Base-by-base conservation (phyloP, 768 basidiomycete species). In the Rossbeevera mucosa region DNA sequence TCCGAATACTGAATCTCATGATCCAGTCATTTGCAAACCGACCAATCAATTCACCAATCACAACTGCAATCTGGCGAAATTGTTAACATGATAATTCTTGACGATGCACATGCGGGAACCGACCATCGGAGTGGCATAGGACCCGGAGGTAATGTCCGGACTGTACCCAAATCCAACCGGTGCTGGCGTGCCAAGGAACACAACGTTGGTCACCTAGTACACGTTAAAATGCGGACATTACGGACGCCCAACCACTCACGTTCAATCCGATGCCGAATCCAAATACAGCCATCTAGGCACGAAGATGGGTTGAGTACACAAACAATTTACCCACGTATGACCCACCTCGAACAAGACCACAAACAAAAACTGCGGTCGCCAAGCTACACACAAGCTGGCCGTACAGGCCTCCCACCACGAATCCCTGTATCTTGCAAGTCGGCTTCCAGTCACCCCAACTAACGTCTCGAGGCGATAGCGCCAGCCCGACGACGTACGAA, bases 11-110 rank as follows among this genome's bases (percentile, higher is more conserved):
- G 16, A 65, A 22, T 47, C 71, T 68, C 64, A 79, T 76, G 30
- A 80, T 72, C 63, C 69, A 69, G 47, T 82, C 80, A 51, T 82
- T 81, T 43, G 71, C 64, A 57, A 72, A 82, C 7, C 75, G 71
- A 31, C 81, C 80, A 3, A 74, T 59, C 2, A 81, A 16, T 59
- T 82, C 80, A 5, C 81, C 82, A 21, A 82, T 58, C 11, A 81
- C 44, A 11, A 76, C 74, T 0, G 75, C 80, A 20, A 81, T 63
- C 77, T 78, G 16, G 11, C 33, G 16, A 16, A 21, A 31, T 33
- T 0, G 47, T 58, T 42, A 47, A 22, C 4, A 21, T 18, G 14
- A 20, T n/a, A 28, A 18, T 33, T 11, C 8, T 28, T 5, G 18
- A 9, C 2, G 30, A 14, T 33, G 0, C 45, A 11, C 11, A 42